phyloP scores from a whole-genome alignment of 2,329 filamentous ascomycete species.

The Aspergillus puulaauensis region DNA sequence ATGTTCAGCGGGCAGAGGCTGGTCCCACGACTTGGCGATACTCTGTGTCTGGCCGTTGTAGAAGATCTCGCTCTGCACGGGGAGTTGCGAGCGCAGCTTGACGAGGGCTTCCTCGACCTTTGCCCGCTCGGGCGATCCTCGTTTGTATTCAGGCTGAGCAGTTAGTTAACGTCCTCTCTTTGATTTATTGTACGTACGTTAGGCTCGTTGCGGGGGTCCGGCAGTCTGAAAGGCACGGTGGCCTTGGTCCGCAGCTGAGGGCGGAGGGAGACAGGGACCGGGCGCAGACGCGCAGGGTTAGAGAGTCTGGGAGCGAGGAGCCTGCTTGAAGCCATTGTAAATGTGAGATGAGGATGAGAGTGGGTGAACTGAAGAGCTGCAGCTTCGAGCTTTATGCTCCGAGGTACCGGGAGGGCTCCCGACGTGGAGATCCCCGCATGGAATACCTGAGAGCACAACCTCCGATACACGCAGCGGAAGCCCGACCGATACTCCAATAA shows the following conservation, averaged over 20 bases:
- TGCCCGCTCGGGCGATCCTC: slow-evolving; percentile 33
- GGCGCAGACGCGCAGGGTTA: background rate
- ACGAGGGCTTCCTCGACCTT: slow-evolving; percentile 32
- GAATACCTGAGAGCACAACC: too few relatives aligned
- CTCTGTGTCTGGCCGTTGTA: slow-evolving; percentile 29
- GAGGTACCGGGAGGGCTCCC: background rate
- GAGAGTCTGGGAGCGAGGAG: background rate
- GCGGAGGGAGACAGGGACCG: slow-evolving; percentile 8
- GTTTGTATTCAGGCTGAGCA: slow-evolving; percentile 24
- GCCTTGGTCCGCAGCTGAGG: slow-evolving; percentile 21
- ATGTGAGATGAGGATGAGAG: background rate
- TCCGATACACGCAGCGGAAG: too few relatives aligned
- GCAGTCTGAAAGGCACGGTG: slow-evolving; percentile 31
- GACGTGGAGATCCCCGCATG: background rate
- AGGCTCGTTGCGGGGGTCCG: slow-evolving; percentile 34
- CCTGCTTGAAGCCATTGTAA: slow-evolving; percentile 2
- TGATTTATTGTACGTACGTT: slow-evolving; percentile 22
- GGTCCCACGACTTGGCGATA: slow-evolving; percentile 23
- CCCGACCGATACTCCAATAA: too few relatives aligned
- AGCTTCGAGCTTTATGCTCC: background rate
- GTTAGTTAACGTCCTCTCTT: background rate
- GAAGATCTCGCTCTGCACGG: slow-evolving; percentile 31
- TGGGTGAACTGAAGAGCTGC: too few relatives aligned
- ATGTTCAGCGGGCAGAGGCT: slow-evolving; percentile 31
- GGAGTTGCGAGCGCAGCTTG: slow-evolving; percentile 33